Base-by-base conservation (phyloP, 192 early-diverging fungal species). In the Linnemannia zychae region DNA sequence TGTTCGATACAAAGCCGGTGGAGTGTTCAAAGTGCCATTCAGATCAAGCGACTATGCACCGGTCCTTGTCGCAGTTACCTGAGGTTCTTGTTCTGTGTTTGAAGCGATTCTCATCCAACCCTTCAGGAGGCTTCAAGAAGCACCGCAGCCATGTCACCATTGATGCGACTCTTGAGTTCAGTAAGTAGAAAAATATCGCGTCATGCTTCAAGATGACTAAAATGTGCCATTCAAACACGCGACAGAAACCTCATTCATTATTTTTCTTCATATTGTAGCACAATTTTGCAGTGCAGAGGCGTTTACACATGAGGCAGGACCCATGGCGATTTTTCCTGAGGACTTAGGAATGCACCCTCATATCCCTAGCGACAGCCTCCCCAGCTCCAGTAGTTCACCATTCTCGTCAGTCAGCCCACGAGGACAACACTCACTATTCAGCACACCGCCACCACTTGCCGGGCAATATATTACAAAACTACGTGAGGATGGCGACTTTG, bases 161-260 rank as follows among this genome's bases (percentile, higher is more conserved):
- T 46, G 80, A 82, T 47, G 80, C 60, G 20, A 67, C 69, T 0
- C 34, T 82, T 33, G 80, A 82, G n/a, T 71, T 82, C 22, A 65
- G 80, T 82, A 82, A 67, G 80, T 36, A 46, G 24, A 34, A 36
- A 44, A 20, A 52, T 38, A 4, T 37, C 4, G 57, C 12, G 57
- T 67, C 7, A 3, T 52, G 18, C 9, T 31, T 37, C 46, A 17
- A 40, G 24, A 33, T 46, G 46, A n/a, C 13, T 31, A 16, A 18
- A 49, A 7, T 34, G 15, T 63, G 33, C 15, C 24, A 38, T 20
- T 38, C 5, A 16, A 76, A 63, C 9, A 46, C 4, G 20, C 0
- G 13, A 24, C 52, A 18, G 20, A 38, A n/a, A n/a, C n/a, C n/a
- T n/a, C n/a, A n/a, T n/a, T n/a, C 50, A 15, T 12, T 57, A 34